Conservation (phyloP, 805 yeast genomes). For the Candida wancherniae region DNA sequence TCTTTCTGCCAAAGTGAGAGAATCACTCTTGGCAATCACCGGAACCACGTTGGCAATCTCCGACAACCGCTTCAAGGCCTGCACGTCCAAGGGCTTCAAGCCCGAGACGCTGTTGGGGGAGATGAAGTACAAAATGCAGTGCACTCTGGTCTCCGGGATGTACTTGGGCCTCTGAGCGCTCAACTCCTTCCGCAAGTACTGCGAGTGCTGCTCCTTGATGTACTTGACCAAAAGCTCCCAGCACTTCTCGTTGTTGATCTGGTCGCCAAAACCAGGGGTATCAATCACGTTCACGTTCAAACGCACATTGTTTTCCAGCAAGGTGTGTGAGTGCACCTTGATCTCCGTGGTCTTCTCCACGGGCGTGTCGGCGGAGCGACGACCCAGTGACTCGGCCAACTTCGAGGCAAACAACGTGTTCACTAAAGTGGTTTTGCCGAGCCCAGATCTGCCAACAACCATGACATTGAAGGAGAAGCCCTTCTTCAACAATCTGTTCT, state of each 20-base stretch:
- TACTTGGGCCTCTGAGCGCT: slow-evolving; percentile 87
- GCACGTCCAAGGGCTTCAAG: slow-evolving; percentile 77
- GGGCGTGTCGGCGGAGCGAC: slow-evolving; percentile 63
- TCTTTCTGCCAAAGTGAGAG: slow-evolving; percentile 83
- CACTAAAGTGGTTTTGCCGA: slow-evolving; percentile 89
- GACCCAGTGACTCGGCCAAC: slow-evolving; percentile 69
- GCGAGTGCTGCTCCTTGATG: slow-evolving; percentile 91
- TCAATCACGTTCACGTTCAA: slow-evolving; percentile 86
- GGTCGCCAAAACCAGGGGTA: slow-evolving; percentile 98
- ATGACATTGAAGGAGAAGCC: slow-evolving; percentile 93
- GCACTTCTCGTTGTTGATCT: slow-evolving; percentile 87
- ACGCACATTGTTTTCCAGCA: slow-evolving; percentile 82
- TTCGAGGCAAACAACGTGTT: slow-evolving; percentile 87
- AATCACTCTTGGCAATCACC: slow-evolving; percentile 89
- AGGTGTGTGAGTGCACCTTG: slow-evolving; percentile 59
- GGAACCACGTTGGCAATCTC: slow-evolving; percentile 95
- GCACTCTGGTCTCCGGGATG: slow-evolving; percentile 86
- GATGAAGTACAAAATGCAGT: slow-evolving; percentile 85
- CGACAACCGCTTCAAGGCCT: slow-evolving; percentile 74
- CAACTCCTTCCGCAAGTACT: slow-evolving; percentile 85
- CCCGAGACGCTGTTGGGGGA: slow-evolving; percentile 79
- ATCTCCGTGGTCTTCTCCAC: slow-evolving; percentile 85
- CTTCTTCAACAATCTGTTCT: slow-evolving; percentile 80
- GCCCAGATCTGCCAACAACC: slow-evolving; percentile 88
- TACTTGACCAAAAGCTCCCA: slow-evolving; percentile 96